Base-by-base conservation (phyloP, 129 eudicot species). In the Saposhnikovia divaricata region DNA sequence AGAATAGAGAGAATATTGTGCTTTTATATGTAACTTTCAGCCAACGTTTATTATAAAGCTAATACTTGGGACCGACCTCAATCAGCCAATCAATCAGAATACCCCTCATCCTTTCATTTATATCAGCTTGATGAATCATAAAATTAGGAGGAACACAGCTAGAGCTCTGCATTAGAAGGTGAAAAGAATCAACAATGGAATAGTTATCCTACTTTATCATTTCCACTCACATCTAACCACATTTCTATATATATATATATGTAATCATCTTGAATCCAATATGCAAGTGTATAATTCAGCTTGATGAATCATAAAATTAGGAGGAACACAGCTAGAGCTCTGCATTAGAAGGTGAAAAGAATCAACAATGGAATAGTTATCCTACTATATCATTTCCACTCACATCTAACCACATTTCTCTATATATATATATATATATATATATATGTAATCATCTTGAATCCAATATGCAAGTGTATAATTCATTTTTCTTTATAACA, bases 11-110 rank as follows among this genome's bases (percentile, higher is more conserved):
- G 23, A 47, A 42, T 25, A 65, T 21, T 23, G 61, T 50, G 42
- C 68, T 46, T 40, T 10, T 61, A 50, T 50, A 40, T 1, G 23
- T 46, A 6, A 28, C 19, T 31, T 31, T 27, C 23, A 68, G 13
- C 16, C 73, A 28, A 15, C 73, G 0, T 27, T 31, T 27, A 28
- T 28, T 25, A 66, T 28, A 28, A 27, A 66, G 21, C 21, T 4
- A 28, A 27, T 28, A 68, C 42, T 68, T 68, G 1, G 43, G 4
- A 40, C 89, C 27, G 18, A 95, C 98, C 99, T 92, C 99, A 59
- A 95, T 86, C 77, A 95, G 91, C 99, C 99, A 95, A 72, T 95
- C 96, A 6, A 95, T 83, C 53, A 95, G 99, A 83, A 92, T 92
- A 61, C 87, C 93, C 84, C 99, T 89, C 99, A 95, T 95, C 84